Conservation (phyloP, 805 yeast genomes). For the Saccharomycopsis sp. region DNA sequence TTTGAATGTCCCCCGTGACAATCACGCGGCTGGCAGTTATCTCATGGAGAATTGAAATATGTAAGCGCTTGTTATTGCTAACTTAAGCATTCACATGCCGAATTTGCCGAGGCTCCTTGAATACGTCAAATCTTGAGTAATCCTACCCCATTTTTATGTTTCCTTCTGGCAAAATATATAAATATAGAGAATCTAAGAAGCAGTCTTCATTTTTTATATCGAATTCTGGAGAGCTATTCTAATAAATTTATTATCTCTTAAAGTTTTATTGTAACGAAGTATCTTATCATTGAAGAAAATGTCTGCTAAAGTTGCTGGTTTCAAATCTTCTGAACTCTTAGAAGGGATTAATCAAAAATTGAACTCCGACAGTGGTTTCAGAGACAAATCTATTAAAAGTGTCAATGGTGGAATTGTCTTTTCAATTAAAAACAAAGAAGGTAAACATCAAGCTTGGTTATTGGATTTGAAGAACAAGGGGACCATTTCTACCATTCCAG, state of each 20-base stretch:
- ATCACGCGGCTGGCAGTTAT: no score
- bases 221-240: no score
- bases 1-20: no score
- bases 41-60: no score
- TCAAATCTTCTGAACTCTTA: constrained; percentile 15
- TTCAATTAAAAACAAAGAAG: constrained; percentile 56
- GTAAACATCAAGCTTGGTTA: constrained; percentile 55
- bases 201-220: no score
- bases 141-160: constrained; percentile 1
- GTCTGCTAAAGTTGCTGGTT: constrained; percentile 11
- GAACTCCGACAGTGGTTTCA: constrained; percentile 4
- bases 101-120: background rate
- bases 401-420: constrained; percentile 61
- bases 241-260: background rate
- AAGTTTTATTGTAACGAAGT: background rate
- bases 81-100: no score
- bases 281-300: constrained; percentile 8
- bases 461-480: constrained; percentile 64
- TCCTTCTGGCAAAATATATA: background rate
- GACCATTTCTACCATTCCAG: constrained; percentile 32
- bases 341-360: constrained; percentile 13
- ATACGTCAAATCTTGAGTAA: background rate
- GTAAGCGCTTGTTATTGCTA: no score
- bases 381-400: constrained; percentile 20
- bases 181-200: no score